These are phyloP conservation scores for Pichia cactophila DNA, from an alignment of 1,139 yeast species.

Conservation along the genomic window DNA sequence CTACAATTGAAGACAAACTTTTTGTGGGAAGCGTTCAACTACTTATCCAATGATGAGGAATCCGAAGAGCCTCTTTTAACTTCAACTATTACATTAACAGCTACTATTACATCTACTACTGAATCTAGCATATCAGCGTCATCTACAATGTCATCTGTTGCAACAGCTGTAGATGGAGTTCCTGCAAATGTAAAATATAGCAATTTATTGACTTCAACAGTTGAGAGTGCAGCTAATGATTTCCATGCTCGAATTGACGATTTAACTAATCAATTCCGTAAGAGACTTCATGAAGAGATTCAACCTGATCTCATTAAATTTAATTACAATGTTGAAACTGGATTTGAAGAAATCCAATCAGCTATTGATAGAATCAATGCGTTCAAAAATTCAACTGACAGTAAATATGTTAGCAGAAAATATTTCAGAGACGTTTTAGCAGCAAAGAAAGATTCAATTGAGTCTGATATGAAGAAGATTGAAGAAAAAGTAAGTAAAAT, in stretches of 20 bases:
- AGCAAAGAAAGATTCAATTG: slow-evolving; percentile 31
- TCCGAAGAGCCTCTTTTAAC: background rate
- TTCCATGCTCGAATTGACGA: slow-evolving; percentile 36
- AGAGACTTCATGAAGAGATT: slow-evolving; percentile 32
- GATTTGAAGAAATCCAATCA: slow-evolving; percentile 40
- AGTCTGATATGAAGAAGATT: slow-evolving; percentile 33
- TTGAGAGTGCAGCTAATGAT: slow-evolving; percentile 37
- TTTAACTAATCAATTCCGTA: slow-evolving; percentile 31
- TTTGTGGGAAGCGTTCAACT: slow-evolving; percentile 12
- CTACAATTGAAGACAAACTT: slow-evolving; percentile 26
- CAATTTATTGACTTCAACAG: slow-evolving; percentile 37
- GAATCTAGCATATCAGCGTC: slow-evolving; percentile 1
- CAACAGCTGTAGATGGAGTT: slow-evolving; percentile 7
- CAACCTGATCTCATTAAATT: slow-evolving; percentile 36
- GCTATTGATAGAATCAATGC: slow-evolving; percentile 45
- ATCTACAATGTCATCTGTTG: background rate
- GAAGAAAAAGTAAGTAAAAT: slow-evolving; percentile 30
- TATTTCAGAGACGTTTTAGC: slow-evolving; percentile 43
- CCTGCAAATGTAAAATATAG: slow-evolving; percentile 29
- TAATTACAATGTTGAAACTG: slow-evolving; percentile 36
- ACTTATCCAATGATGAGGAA: slow-evolving; percentile 2
- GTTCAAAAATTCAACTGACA: slow-evolving; percentile 32
- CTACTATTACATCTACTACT: background rate
- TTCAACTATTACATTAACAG: background rate
- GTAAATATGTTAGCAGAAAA: slow-evolving; percentile 43